Evolutionary conservation across 768 basidiomycete genomes (phyloP), one percentile per base, ranked within the genome.

Genomic region (Auricularia sp.): DNA sequence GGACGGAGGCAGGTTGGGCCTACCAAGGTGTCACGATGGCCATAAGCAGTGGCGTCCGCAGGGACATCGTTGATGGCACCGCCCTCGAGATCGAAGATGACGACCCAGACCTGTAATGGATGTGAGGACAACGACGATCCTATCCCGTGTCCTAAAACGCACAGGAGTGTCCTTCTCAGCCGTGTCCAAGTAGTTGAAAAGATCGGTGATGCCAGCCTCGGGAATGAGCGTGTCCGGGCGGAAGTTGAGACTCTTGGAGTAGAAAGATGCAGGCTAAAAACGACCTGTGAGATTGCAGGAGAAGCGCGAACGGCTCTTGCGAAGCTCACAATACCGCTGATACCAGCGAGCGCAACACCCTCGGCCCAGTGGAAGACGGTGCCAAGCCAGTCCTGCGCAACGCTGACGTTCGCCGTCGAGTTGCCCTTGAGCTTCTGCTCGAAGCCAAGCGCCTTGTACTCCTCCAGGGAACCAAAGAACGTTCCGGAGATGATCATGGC

Each of bases 311-410:
- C 29, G 29, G 29, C 29, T 29, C 37, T 7, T 42, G 39, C 8
- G 29, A 51, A 29, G 44, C 64, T 59, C 54, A 64, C 59, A 29
- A 65, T 61, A 16, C 64, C 64, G 39, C 64, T 56, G 33, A 62
- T 62, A n/a, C 37, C 36, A 24, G 39, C 36, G 29, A 65, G 59
- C 3, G 59, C 58, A n/a, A 62, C 64, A 39, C 61, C 61, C 36
- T 65, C 64, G 14, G 64, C 64, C 64, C 64, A 65, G 64, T 65
- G 36, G 18, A 39, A n/a, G 18, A 65, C 64, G n/a, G 64, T 62
- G 42, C 64, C 64, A 21, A 65, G 58, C 58, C 59, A 65, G 39
- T 65, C 61, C 11, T 65, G 36, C 6, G 47, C 29, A 11, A 61
- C 61, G 37, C 10, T 21, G 21, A 65, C 58, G 35, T 35, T 18